Percentiles rank a stretch among this genome's conserved stretches.
These are phyloP conservation scores for Cryphonectria japonica DNA, from an alignment of 2,329 filamentous ascomycete species.

Conservation along the genomic window DNA sequence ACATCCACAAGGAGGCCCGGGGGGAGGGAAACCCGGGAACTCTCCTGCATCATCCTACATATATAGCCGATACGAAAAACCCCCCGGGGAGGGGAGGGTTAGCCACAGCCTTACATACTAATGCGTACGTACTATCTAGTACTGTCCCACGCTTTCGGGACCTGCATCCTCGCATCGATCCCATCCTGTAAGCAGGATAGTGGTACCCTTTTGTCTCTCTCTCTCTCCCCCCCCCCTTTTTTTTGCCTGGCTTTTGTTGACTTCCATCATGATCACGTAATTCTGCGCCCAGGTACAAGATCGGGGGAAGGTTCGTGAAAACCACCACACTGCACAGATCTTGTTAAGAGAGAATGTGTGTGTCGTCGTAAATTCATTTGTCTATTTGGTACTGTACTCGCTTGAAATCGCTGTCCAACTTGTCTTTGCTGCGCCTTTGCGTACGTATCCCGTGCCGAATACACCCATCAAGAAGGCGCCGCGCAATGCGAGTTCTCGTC, in stretches of 20 bases:
- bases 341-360: neutral
- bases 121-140: neutral
- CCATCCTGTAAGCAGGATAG: neutral
- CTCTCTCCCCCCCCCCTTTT: too few relatives aligned
- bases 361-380: neutral
- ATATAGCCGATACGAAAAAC: neutral
- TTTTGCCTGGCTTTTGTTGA: neutral
- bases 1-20: neutral
- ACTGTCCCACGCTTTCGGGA: neutral
- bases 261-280: neutral
- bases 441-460: neutral
- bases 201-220: neutral
- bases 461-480: neutral
- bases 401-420: neutral
- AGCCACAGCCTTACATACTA: neutral
- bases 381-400: neutral
- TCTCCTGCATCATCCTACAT: neutral
- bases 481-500: neutral
- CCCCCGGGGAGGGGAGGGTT: neutral
- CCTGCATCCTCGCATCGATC: slow-evolving; percentile 11
- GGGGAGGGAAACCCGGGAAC: neutral
- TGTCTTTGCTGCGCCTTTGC: too few relatives aligned
- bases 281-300: neutral
- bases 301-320: too few relatives aligned
- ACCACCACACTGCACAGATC: too few relatives aligned